phyloP scores from a whole-genome alignment of 2,329 filamentous ascomycete genomes.

The Orbilia quercus region DNA sequence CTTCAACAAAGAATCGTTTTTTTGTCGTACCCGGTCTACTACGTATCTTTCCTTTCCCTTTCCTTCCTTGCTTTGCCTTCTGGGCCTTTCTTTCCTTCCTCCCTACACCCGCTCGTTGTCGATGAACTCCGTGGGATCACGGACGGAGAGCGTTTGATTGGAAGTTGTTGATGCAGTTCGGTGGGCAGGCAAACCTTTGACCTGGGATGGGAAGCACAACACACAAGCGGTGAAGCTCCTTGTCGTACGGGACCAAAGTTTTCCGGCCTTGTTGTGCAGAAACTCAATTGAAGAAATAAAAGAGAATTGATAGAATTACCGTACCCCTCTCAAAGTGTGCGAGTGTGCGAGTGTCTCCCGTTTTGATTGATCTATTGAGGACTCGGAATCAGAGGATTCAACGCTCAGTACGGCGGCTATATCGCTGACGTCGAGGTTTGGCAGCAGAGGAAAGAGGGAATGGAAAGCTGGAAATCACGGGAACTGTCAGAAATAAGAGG shows the following conservation, averaged over 20 bases:
- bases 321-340: too few relatives aligned
- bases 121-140: conserved; percentile 40
- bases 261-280: conserved; percentile 38
- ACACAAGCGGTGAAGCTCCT: conserved; percentile 22
- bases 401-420: conserved; percentile 29
- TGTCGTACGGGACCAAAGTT: conserved; percentile 50
- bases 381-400: neutral
- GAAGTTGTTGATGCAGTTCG: conserved; percentile 21
- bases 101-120: conserved; percentile 11
- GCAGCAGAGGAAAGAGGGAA: conserved; percentile 10
- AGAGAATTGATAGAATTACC: neutral
- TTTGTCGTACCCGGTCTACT: conserved; percentile 28
- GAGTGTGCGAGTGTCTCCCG: conserved; percentile 21
- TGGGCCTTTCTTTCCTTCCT: neutral
- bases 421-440: conserved; percentile 31
- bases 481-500: conserved; percentile 52
- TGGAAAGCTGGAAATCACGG: conserved; percentile 51
- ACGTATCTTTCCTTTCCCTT: conserved; percentile 17
- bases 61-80: neutral
- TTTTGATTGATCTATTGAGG: conserved; percentile 10
- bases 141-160: conserved; percentile 36
- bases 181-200: conserved; percentile 17
- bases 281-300: conserved; percentile 25
- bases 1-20: conserved; percentile 40
- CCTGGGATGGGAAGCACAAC: conserved; percentile 31